Percentiles rank a stretch among this genome's conserved stretches.
Conservation (phyloP, 345 rosid genomes). For the Rhodomyrtus tomentosa region DNA sequence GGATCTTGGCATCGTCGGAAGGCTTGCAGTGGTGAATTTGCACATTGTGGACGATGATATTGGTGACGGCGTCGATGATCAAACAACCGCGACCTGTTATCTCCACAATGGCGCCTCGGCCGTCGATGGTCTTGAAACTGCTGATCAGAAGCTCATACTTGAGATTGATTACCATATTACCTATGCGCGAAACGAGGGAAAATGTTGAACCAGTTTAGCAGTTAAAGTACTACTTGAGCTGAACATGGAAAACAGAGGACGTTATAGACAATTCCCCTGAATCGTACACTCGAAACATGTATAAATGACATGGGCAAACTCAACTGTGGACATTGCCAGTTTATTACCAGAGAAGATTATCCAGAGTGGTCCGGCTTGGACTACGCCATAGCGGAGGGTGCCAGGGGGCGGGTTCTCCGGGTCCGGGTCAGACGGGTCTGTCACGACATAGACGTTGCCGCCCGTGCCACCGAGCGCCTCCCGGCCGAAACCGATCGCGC, state of each 20-base stretch:
- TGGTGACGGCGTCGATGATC: conserved; percentile 1
- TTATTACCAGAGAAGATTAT: conserved; percentile 4
- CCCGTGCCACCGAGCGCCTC: conserved; percentile 7
- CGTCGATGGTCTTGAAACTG: conserved; percentile 15
- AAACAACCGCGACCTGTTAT: conserved; percentile 5
- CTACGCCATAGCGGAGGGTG: conserved; percentile 11
- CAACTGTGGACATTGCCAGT: neutral
- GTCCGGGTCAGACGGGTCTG: conserved; percentile 2
- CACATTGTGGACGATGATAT: conserved; percentile 11
- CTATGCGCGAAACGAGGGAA: neutral
- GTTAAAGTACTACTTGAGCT: neutral
- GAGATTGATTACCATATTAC: conserved; percentile 11
- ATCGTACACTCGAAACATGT: too few relatives aligned
- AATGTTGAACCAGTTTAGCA: neutral
- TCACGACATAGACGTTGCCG: neutral
- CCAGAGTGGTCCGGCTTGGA: conserved; percentile 14
- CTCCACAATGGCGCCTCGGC: conserved; percentile 8
- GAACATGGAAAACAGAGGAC: neutral
- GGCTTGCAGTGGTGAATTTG: conserved; percentile 14
- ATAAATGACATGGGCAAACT: neutral
- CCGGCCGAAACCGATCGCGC: conserved; percentile 6
- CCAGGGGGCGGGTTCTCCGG: conserved; percentile 6
- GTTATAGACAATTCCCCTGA: neutral
- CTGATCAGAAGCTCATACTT: conserved; percentile 4
- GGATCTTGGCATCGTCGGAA: conserved; percentile 1